Percentiles rank a stretch among this genome's conserved stretches.
Evolutionary conservation across 805 yeast species (phyloP).

Genomic region (Clavispora asparagi): DNA sequence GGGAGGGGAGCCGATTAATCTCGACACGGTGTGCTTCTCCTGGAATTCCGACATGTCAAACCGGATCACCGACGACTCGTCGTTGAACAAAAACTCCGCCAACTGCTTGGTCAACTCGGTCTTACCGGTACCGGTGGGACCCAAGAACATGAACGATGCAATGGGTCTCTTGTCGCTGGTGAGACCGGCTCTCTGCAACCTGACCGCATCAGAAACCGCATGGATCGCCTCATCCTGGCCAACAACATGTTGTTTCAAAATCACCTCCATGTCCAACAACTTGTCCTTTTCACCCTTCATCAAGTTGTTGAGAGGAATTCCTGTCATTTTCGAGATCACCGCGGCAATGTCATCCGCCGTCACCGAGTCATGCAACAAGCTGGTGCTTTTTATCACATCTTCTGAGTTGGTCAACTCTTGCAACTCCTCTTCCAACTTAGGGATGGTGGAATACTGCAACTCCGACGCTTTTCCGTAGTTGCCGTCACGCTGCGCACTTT

Average conservation of each 20-base stretch:
- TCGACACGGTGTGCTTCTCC: conserved; percentile 85
- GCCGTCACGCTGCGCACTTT: conserved; percentile 76
- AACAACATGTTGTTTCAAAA: conserved; percentile 71
- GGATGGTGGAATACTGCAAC: conserved; percentile 81
- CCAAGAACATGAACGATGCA: conserved; percentile 93
- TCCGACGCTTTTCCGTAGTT: conserved; percentile 86
- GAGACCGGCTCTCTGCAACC: conserved; percentile 93
- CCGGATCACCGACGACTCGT: conserved; percentile 78
- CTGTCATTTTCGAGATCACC: conserved; percentile 91
- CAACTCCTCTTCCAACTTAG: conserved; percentile 64
- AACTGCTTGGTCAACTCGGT: conserved; percentile 91
- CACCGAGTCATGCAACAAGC: conserved; percentile 80
- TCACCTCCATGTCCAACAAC: conserved; percentile 78
- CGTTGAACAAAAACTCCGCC: conserved; percentile 88
- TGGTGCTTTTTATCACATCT: conserved; percentile 20
- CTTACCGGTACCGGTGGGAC: conserved; percentile 99
- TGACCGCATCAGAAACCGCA: conserved; percentile 88
- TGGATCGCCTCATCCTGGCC: conserved; percentile 95
- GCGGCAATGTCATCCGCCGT: conserved; percentile 91
- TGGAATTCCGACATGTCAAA: conserved; percentile 99
- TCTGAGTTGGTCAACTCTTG: conserved; percentile 40
- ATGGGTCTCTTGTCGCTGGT: conserved; percentile 93
- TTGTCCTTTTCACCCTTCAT: conserved; percentile 94
- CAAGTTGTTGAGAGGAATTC: conserved; percentile 86
- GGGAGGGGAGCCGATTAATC: conserved; percentile 96